A percentile compares a stretch with the other conserved stretches of the same genome.
phyloP scores from a whole-genome alignment of 129 eudicot genomes.

The Chrysanthemum lavandulifolium region DNA sequence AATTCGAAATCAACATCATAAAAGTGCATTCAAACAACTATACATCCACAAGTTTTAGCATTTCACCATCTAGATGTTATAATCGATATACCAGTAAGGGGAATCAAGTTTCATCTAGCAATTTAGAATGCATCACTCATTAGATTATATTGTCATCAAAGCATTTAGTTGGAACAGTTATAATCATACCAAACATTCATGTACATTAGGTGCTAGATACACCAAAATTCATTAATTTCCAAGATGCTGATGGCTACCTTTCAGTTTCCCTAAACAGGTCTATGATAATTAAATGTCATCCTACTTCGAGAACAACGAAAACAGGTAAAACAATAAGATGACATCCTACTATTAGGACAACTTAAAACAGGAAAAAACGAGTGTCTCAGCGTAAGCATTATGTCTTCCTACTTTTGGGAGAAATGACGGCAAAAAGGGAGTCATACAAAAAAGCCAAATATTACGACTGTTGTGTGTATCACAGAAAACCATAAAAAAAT shows the following conservation, averaged over 20 bases:
- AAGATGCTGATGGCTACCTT: conserved; percentile 9
- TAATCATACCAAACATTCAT: neutral
- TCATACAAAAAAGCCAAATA: too few species aligned
- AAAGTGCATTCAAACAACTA: too few species aligned
- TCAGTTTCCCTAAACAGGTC: neutral
- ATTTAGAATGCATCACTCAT: neutral
- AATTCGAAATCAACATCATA: neutral
- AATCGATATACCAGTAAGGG: neutral
- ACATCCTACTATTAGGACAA: too few species aligned
- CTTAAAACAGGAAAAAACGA: too few species aligned
- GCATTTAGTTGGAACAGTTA: neutral
- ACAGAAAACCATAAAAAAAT: too few species aligned
- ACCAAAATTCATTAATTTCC: conserved; percentile 15
- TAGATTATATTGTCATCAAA: neutral
- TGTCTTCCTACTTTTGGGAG: too few species aligned
- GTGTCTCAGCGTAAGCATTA: too few species aligned
- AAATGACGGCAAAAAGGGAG: too few species aligned
- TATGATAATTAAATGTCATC: too few species aligned
- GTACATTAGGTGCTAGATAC: conserved; percentile 14
- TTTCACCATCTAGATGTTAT: neutral
- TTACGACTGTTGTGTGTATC: too few species aligned
- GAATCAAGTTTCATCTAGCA: neutral
- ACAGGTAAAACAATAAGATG: too few species aligned
- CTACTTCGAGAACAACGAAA: too few species aligned
- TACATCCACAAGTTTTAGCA: neutral